Percentiles rank a stretch among this genome's conserved stretches.
Conservation (phyloP, 495 filamentous ascomycete genomes). For the Apiosordaria backusii region DNA sequence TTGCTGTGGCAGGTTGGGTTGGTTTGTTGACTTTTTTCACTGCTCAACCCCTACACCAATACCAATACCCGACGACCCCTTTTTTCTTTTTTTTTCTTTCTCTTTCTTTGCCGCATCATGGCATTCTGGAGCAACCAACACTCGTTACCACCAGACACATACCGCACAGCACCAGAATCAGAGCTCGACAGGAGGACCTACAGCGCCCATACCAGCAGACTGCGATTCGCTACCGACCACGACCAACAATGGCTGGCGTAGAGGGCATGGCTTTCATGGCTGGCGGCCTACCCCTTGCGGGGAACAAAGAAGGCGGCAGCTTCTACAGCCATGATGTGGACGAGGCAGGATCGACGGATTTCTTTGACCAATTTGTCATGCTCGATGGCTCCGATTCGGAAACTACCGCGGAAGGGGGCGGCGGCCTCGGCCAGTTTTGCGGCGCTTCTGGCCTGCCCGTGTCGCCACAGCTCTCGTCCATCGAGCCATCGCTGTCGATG, state of each 20-base stretch:
- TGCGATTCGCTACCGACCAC: not conserved
- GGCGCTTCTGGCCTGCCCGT: conserved; percentile 17
- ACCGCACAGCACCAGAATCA: not conserved
- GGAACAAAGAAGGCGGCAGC: conserved; percentile 40
- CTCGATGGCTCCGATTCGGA: conserved; percentile 35
- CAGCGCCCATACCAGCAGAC: not conserved
- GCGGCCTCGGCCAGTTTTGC: conserved; percentile 19
- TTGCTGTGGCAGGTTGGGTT: conserved; percentile 26
- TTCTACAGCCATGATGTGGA: conserved; percentile 36
- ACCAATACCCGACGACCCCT: conserved; percentile 4
- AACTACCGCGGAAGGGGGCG: conserved; percentile 16
- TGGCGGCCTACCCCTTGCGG: conserved; percentile 22
- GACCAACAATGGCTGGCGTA: conserved; percentile 27
- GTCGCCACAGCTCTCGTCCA: conserved; percentile 20
- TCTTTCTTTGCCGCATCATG: conserved; percentile 10
- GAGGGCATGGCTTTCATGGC: conserved; percentile 24
- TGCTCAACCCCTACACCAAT: conserved; percentile 8
- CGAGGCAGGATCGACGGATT: conserved; percentile 36
- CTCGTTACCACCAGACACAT: conserved; percentile 7
- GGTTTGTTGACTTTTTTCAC: conserved; percentile 28
- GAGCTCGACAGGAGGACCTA: not conserved
- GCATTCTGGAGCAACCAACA: conserved; percentile 14
- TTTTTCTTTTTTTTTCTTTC: conserved; percentile 6
- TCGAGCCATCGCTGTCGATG: not conserved
- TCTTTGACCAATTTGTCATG: conserved; percentile 49